These are phyloP conservation scores for Olyra latifolia DNA, from an alignment of 176 grass and related monocot species.

Conservation along the genomic window DNA sequence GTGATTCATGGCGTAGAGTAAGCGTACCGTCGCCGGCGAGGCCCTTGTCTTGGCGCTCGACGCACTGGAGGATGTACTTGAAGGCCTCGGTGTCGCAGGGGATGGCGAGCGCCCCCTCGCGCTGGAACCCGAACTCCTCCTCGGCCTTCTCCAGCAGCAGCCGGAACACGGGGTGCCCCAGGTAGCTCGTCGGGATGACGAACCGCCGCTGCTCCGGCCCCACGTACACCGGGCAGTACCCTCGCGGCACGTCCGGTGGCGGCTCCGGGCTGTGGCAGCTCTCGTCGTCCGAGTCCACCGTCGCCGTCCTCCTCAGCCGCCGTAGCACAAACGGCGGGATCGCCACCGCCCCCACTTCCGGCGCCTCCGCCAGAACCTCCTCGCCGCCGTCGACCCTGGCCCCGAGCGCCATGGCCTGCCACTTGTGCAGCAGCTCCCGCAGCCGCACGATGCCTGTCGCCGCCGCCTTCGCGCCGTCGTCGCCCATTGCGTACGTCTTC, in stretches of 20 bases:
- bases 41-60: slow-evolving; percentile 50
- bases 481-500: slow-evolving; percentile 30
- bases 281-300: slow-evolving; percentile 55
- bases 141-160: slow-evolving; percentile 85
- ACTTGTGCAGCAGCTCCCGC: slow-evolving; percentile 73
- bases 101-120: slow-evolving; percentile 63
- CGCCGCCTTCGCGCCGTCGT: slow-evolving; percentile 36
- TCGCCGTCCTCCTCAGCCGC: slow-evolving; percentile 42
- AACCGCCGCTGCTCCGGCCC: slow-evolving; percentile 71
- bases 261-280: slow-evolving; percentile 62
- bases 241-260: slow-evolving; percentile 55
- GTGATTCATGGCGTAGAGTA: neutral
- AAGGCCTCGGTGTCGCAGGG: slow-evolving; percentile 83
- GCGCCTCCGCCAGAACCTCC: neutral
- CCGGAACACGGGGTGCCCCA: slow-evolving; percentile 71
- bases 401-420: slow-evolving; percentile 46
- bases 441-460: slow-evolving; percentile 48
- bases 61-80: slow-evolving; percentile 93
- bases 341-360: neutral
- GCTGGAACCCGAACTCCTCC: slow-evolving; percentile 73
- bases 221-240: slow-evolving; percentile 67
- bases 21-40: too few relatives aligned
- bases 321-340: slow-evolving; percentile 46
- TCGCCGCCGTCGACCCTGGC: neutral
- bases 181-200: slow-evolving; percentile 80